Conservation (phyloP, 495 filamentous ascomycete species). For the Pseudevernia furfuracea region DNA sequence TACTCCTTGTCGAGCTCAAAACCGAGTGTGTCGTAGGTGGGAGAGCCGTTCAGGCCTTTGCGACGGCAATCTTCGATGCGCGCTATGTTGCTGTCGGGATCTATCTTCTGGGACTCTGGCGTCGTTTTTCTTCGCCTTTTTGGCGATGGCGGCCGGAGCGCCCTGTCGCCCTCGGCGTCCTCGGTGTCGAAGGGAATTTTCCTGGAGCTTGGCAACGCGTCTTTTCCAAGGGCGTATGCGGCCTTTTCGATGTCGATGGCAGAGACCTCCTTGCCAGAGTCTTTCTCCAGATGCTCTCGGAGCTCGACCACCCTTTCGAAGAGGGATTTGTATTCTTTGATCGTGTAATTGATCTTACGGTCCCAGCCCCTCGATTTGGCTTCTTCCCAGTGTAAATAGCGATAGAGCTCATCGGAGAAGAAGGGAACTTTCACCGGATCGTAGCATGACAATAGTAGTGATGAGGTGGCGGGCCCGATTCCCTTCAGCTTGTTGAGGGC, state of each 20-base stretch:
- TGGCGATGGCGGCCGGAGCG: slow-evolving; percentile 3
- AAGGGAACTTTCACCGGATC: slow-evolving; percentile 36
- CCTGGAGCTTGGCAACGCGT: background rate
- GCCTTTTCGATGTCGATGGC: slow-evolving; percentile 53
- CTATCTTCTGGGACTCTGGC: background rate
- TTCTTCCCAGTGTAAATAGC: slow-evolving; percentile 37
- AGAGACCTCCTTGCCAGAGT: slow-evolving; percentile 29
- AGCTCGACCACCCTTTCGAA: slow-evolving; percentile 30
- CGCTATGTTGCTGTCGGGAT: background rate
- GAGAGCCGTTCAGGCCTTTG: slow-evolving; percentile 23
- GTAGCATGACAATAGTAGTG: slow-evolving; percentile 38
- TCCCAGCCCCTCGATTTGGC: slow-evolving; percentile 35
- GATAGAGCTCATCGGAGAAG: slow-evolving; percentile 47
- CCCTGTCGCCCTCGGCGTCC: slow-evolving; percentile 4
- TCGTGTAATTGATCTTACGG: slow-evolving; percentile 40
- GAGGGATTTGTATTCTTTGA: slow-evolving; percentile 39
- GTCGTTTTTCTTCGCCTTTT: slow-evolving; percentile 14
- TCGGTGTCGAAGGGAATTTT: background rate
- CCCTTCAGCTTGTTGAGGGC: slow-evolving; percentile 35
- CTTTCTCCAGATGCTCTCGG: slow-evolving; percentile 26
- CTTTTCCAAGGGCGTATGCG: slow-evolving; percentile 40
- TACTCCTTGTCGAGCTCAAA: slow-evolving; percentile 31
- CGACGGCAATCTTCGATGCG: slow-evolving; percentile 1
- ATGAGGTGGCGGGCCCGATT: slow-evolving; percentile 47
- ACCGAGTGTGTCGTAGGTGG: slow-evolving; percentile 31